Evolutionary conservation across 2,329 filamentous ascomycete species (phyloP), one percentile per base, ranked within the genome.

Genomic region (Tolypocladium paradoxum): DNA sequence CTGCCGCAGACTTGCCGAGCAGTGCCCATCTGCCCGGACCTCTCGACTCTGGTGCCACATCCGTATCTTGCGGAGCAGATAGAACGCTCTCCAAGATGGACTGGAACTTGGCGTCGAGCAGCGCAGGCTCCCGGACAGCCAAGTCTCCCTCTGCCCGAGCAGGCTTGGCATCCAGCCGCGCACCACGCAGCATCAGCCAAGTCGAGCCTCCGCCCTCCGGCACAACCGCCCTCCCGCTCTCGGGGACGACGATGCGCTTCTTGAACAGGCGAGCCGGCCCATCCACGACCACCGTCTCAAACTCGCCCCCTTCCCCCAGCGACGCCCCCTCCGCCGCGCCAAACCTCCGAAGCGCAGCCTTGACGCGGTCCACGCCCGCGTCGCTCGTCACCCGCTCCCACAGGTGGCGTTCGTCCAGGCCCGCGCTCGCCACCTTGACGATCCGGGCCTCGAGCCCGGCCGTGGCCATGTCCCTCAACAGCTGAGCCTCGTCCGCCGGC

Each of bases 231-330:
- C 72, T 76, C 54, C 77, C 76, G 4, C 68, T 67, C 2, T 81
- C 76, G 0, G 71, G 71, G 34, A 96, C 73, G 43, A 75, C 72
- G 56, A 97, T 86, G 50, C 76, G 79, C 58, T 77, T 79, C 70
- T 80, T 85, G 77, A 93, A 96, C 55, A 96, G 67, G 49, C 73
- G 72, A 0, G 64, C 62, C 9, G 92, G 92, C 12, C 92, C 93
- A 68, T 90, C 83, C 36, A 97, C 64, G 46, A 93, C 90, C 51
- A 97, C 73, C 33, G 90, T 97, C 77, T 97, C 93, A 68, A 95
- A 97, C 73, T 97, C 93, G 4, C 93, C 93, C 6, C 93, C 93
- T 67, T 97, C 93, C 1, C 93, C 93, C 20, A 97, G 71, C 11
- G 91, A 82, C 9, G 88, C 87, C 0, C 88, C 90, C 55, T 79